Evolutionary conservation across 2,329 filamentous ascomycete genomes (phyloP).

Genomic region (Incumbomyces lentus): DNA sequence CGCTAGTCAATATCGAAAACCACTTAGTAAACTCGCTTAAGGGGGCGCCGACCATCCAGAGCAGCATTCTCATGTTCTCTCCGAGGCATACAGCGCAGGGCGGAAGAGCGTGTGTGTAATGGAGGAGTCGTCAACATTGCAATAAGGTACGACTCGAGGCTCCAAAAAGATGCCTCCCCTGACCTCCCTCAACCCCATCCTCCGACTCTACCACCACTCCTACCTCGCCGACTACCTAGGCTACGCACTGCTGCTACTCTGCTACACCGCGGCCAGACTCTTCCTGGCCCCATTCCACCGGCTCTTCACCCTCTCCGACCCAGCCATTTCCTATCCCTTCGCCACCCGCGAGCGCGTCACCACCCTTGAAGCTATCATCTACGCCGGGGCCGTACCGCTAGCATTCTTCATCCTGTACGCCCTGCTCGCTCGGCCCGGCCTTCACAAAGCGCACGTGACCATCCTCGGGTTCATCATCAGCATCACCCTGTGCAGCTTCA

Average conservation of each 20-base stretch:
- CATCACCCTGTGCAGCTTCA: slow-evolving; percentile 64
- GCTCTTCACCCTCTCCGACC: slow-evolving; percentile 83
- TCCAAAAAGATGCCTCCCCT: too few relatives aligned
- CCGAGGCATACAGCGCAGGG: neutral
- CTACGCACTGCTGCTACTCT: slow-evolving; percentile 56
- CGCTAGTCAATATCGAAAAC: neutral
- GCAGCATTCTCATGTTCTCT: neutral
- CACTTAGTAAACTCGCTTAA: too few relatives aligned
- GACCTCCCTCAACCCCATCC: slow-evolving; percentile 35
- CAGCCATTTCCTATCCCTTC: slow-evolving; percentile 75
- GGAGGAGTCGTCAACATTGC: neutral
- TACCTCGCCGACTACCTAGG: slow-evolving; percentile 86
- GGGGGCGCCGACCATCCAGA: too few relatives aligned
- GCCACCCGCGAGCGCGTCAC: slow-evolving; percentile 74
- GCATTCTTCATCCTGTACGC: slow-evolving; percentile 57
- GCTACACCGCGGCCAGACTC: slow-evolving; percentile 50
- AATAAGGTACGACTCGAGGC: too few relatives aligned
- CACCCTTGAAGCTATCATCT: slow-evolving; percentile 62
- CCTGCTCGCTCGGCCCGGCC: slow-evolving; percentile 47
- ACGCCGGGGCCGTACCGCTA: slow-evolving; percentile 64
- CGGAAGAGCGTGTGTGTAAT: neutral
- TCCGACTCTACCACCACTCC: slow-evolving; percentile 53
- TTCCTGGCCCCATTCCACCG: slow-evolving; percentile 80
- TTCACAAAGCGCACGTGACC: slow-evolving; percentile 76
- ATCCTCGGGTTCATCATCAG: slow-evolving; percentile 70